Evolutionary conservation across 805 yeast genomes (phyloP), one percentile per base, ranked within the genome.

Genomic region (Saturnispora gosingensis): DNA sequence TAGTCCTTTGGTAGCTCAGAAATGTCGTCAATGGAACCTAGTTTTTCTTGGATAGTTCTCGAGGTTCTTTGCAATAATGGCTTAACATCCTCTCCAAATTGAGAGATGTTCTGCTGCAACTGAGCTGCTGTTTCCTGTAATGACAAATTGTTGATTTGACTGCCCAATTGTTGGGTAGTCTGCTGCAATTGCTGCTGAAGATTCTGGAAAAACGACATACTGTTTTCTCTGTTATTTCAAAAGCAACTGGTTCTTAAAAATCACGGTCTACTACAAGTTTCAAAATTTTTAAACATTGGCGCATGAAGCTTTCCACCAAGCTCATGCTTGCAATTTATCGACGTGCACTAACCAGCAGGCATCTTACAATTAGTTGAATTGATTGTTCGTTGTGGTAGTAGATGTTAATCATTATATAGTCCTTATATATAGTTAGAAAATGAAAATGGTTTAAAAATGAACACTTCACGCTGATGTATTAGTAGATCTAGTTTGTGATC

Each of bases 1-100:
- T 86, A 86, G 56, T 84, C 89, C 42, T 76, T 77, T 45, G 95
- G 95, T 48, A 86, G 73, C 64, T 84, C 88, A 52, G 85, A 77
- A 45, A 82, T 82, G 53, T 78, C 83, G 56, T 81, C 87, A 51
- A 81, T 75, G 36, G 80, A 72, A 35, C 85, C 63, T 54, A 84
- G 74, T 59, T 75, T 82, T 59, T 80, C 80, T 58, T 82, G 81
- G 22, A 83, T 70, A 48, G 80, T 72, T 59, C 81, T 73, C 13
- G 76, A 72, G 9, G 86, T 82, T 62, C 84, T 74, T 61, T 77
- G 71, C 40, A 85, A 72, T 55, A 80, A 72, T 45, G 86, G 84
- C 53, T 69, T 68, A 27, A 69, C 72, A 56, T 68, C 72, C 49
- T 67, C 68, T 28, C 62, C 62, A 24, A 66, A 59, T 45, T 60